Percentiles rank a stretch among this genome's conserved stretches.
phyloP scores from a whole-genome alignment of 2,329 filamentous ascomycete species.

The Penicillium brasilianum region DNA sequence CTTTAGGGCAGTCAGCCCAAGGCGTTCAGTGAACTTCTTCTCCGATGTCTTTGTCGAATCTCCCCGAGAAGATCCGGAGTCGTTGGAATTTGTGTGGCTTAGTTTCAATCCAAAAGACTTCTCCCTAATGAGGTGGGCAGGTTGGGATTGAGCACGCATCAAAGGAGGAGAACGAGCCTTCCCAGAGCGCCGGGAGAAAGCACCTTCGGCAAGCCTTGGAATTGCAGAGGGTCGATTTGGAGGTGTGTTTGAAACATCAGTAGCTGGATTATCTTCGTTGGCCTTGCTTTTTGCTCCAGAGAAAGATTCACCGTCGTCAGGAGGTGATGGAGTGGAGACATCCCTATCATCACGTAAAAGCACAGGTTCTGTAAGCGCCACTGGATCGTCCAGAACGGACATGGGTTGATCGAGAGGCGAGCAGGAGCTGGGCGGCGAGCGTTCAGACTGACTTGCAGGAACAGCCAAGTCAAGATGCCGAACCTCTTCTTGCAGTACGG shows the following conservation, averaged over 20 bases:
- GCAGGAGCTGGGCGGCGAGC: conserved; percentile 17
- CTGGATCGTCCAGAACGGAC: conserved; percentile 11
- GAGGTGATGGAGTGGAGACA: conserved; percentile 11
- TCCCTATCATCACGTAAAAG: conserved; percentile 8
- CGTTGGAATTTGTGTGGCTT: conserved; percentile 28
- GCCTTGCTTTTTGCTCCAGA: conserved; percentile 16
- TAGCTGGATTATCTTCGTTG: conserved; percentile 20
- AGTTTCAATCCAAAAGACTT: conserved; percentile 32
- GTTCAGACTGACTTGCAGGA: conserved; percentile 35
- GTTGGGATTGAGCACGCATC: conserved; percentile 58
- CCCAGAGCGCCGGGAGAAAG: conserved; percentile 42
- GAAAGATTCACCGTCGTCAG: conserved; percentile 18
- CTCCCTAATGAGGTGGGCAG: conserved; percentile 45
- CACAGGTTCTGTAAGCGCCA: conserved; percentile 14
- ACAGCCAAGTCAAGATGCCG: conserved; percentile 67
- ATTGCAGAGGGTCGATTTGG: conserved; percentile 44
- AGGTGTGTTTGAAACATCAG: conserved; percentile 29
- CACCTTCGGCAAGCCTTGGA: conserved; percentile 45
- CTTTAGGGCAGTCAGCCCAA: conserved; percentile 71
- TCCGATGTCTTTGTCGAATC: conserved; percentile 56
- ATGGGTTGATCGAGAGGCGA: conserved; percentile 16
- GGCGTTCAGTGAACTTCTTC: conserved; percentile 76
- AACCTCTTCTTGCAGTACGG: conserved; percentile 57
- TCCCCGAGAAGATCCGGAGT: conserved; percentile 28
- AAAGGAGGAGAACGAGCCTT: conserved; percentile 53